Percentiles rank a stretch among this genome's conserved stretches.
Conservation (phyloP, 345 rosid species). For the Hypericum androsaemum region DNA sequence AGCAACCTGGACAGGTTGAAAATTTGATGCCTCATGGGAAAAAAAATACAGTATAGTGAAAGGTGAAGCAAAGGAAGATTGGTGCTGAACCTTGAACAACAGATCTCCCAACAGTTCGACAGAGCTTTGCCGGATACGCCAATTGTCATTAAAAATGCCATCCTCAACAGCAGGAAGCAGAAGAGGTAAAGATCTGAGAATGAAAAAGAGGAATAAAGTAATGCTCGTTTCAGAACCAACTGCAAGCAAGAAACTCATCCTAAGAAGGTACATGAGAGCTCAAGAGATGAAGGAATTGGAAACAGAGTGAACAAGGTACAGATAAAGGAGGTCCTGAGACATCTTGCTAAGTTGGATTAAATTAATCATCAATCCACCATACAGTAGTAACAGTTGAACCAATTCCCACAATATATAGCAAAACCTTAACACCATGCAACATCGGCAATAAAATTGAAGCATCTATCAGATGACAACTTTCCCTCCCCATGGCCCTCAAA, state of each 20-base stretch:
- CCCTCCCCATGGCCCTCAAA: no score
- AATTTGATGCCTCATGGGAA: not conserved
- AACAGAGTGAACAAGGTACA: no score
- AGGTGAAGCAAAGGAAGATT: slow-evolving; percentile 4
- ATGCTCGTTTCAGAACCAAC: not conserved
- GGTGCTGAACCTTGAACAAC: slow-evolving; percentile 60
- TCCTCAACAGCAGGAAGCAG: slow-evolving; percentile 99
- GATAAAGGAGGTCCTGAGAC: no score
- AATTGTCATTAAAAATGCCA: slow-evolving; percentile 90
- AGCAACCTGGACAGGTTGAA: slow-evolving; percentile 59
- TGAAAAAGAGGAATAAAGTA: slow-evolving; percentile 3
- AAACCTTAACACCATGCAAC: no score
- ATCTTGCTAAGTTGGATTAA: no score
- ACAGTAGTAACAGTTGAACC: no score
- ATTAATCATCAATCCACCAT: no score
- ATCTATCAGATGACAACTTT: no score
- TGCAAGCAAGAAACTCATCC: not conserved
- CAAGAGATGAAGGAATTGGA: no score
- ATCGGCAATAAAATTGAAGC: no score
- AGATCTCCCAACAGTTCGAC: slow-evolving; percentile 96
- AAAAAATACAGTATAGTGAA: not conserved
- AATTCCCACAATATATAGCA: no score
- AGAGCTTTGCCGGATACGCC: slow-evolving; percentile 99
- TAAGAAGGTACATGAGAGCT: not conserved
- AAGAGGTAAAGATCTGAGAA: slow-evolving; percentile 74